phyloP scores from a whole-genome alignment of 257 asterid species.

The Gardenia jasminoides region DNA sequence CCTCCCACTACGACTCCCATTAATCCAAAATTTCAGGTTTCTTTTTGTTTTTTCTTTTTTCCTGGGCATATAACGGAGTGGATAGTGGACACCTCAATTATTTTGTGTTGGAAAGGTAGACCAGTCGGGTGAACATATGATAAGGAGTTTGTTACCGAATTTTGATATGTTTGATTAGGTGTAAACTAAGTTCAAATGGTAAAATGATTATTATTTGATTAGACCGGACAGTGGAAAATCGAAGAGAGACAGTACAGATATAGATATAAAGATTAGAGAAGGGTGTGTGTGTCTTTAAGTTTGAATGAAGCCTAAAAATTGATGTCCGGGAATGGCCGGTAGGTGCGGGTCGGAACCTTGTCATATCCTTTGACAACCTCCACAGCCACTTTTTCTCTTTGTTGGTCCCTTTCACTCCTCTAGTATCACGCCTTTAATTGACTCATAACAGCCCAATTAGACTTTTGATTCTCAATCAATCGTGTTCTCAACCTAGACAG shows the following conservation, averaged over 20 bases:
- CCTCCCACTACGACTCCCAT: not conserved
- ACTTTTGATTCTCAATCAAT: not conserved
- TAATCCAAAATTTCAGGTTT: not conserved
- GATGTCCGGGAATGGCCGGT: not conserved
- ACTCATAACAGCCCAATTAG: not conserved
- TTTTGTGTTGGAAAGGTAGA: slow-evolving; percentile 8
- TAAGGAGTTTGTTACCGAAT: not conserved
- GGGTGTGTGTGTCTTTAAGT: not conserved
- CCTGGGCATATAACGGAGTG: not conserved
- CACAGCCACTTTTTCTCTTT: not conserved
- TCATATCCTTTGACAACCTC: not conserved
- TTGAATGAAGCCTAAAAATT: not conserved
- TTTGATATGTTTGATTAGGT: not conserved
- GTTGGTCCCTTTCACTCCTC: not conserved
- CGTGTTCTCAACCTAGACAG: too few relatives aligned
- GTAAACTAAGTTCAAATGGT: not conserved
- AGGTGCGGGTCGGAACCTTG: slow-evolving; percentile 13
- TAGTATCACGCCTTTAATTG: not conserved
- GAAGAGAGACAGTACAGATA: too few relatives aligned
- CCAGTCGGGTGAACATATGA: not conserved
- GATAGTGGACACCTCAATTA: not conserved
- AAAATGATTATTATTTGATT: not conserved
- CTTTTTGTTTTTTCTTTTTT: too few relatives aligned
- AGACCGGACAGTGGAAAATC: not conserved
- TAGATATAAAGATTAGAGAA: too few relatives aligned